These are phyloP conservation scores for Lathyrus oleraceus DNA, from an alignment of 306 rosid species.

Conservation along the genomic window DNA sequence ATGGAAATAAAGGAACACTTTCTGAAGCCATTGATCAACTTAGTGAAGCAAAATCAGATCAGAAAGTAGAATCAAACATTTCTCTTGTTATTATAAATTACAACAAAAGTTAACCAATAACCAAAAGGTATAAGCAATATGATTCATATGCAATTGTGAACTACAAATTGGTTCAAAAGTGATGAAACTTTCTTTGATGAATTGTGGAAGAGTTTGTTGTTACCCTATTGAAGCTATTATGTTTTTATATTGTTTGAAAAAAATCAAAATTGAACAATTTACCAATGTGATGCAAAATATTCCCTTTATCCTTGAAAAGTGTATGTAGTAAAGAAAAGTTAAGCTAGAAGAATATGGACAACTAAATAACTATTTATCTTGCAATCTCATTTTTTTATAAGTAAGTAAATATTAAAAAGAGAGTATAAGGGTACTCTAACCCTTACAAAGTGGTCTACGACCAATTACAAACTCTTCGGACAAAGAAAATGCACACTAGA, in stretches of 20 bases:
- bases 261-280: too few relatives aligned
- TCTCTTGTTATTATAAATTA: conserved; percentile 34
- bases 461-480: too few relatives aligned
- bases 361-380: too few relatives aligned
- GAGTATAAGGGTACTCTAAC: too few relatives aligned
- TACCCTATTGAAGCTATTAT: background rate
- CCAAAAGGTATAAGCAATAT: background rate
- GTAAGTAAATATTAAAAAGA: too few relatives aligned
- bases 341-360: too few relatives aligned
- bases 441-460: too few relatives aligned
- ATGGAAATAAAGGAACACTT: conserved; percentile 24
- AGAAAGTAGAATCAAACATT: conserved; percentile 30
- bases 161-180: background rate
- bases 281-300: background rate
- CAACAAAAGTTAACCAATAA: conserved; percentile 7
- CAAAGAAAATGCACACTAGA: too few relatives aligned
- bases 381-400: too few relatives aligned
- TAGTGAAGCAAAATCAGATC: conserved; percentile 13
- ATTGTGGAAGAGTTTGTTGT: background rate
- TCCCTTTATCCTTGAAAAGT: too few relatives aligned
- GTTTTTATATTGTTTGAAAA: too few relatives aligned
- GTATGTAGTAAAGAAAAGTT: too few relatives aligned
- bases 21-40: conserved; percentile 17
- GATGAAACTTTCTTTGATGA: background rate
- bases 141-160: background rate